Evolutionary conservation across 495 filamentous ascomycete species (phyloP).

Genomic region (Talaromyces stipitatus): DNA sequence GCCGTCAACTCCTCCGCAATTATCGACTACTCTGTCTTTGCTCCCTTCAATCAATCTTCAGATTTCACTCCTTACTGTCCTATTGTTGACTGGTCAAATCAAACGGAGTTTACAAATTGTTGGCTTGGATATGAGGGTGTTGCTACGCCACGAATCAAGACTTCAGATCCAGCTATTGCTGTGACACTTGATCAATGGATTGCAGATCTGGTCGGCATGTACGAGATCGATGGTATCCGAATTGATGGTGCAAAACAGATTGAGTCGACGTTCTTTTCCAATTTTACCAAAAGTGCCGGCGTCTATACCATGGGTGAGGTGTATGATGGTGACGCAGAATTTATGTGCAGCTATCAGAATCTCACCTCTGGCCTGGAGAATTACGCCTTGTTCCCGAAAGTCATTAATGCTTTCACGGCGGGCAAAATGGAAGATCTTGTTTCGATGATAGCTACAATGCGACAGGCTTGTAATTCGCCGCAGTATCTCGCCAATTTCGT

Average conservation of each 20-base stretch:
- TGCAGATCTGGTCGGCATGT: conserved; percentile 47
- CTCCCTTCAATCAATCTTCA: conserved; percentile 49
- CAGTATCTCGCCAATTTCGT: conserved; percentile 55
- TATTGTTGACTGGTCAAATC: conserved; percentile 35
- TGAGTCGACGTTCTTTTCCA: conserved; percentile 49
- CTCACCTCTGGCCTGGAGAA: conserved; percentile 51
- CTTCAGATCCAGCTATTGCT: conserved; percentile 44
- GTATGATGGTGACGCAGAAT: conserved; percentile 42
- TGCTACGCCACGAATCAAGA: conserved; percentile 54
- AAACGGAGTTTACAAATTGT: conserved; percentile 28
- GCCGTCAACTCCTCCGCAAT: not conserved
- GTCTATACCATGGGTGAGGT: conserved; percentile 60
- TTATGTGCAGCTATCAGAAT: conserved; percentile 50
- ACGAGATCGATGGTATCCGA: conserved; percentile 62
- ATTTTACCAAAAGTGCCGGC: conserved; percentile 46
- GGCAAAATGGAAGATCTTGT: conserved; percentile 46
- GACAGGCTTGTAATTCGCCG: conserved; percentile 38
- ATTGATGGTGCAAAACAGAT: conserved; percentile 62
- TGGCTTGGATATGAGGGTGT: conserved; percentile 53
- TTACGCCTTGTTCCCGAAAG: conserved; percentile 50
- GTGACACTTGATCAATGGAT: conserved; percentile 53
- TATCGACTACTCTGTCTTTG: conserved; percentile 49
- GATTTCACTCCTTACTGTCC: conserved; percentile 55
- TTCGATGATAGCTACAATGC: conserved; percentile 36
- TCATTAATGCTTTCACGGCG: conserved; percentile 47